These are phyloP conservation scores for Pyrrhoderma lamaoense DNA, from an alignment of 1,284 basidiomycete species.

Conservation along the genomic window DNA sequence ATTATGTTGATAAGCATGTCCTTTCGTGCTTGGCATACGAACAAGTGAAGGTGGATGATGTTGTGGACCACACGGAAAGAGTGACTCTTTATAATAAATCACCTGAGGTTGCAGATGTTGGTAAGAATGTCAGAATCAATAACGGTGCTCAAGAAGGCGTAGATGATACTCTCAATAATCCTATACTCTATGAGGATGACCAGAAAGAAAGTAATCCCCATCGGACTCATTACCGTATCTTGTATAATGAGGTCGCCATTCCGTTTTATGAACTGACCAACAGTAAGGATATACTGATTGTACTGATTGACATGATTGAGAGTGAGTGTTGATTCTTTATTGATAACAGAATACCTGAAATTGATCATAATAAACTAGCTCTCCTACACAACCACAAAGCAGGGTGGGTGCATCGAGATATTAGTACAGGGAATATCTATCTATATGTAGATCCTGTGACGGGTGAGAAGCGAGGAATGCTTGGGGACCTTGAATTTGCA, in stretches of 20 bases:
- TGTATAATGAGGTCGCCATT: not conserved
- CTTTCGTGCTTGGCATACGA: not conserved
- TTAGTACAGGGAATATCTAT: constrained; percentile 6
- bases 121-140: no score
- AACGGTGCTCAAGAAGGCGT: no score
- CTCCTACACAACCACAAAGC: not conserved
- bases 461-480: not conserved
- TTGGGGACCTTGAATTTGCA: constrained; percentile 8
- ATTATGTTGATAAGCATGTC: not conserved
- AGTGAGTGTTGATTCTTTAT: no score
- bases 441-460: not conserved
- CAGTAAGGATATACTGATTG: no score
- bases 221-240: constrained; percentile 4
- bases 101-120: not conserved
- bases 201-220: not conserved
- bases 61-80: constrained; percentile 3
- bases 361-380: not conserved
- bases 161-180: no score
- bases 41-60: not conserved
- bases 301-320: no score
- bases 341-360: no score
- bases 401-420: constrained; percentile 7
- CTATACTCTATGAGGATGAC: not conserved
- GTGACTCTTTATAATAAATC: not conserved
- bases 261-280: no score